Conservation (phyloP, 441 rosid species). For the Melastoma candidum region DNA sequence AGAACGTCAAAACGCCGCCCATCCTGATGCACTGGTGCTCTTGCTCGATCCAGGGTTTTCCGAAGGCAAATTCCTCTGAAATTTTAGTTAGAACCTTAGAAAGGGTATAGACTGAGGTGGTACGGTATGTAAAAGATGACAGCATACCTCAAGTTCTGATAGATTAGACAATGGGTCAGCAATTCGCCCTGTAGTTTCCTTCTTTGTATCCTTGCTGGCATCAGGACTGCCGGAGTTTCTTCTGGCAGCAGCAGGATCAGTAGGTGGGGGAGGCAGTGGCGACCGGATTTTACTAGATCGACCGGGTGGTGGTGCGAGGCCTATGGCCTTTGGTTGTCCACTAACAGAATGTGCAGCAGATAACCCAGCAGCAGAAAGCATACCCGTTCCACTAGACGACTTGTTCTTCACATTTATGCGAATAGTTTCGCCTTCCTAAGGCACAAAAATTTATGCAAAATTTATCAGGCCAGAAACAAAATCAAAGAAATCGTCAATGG, state of each 20-base stretch:
- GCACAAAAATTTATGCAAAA: slow-evolving; percentile 13
- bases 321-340: slow-evolving; percentile 48
- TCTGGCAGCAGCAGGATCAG: slow-evolving; percentile 62
- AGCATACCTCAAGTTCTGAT: slow-evolving; percentile 66
- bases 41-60: slow-evolving; percentile 40
- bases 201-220: slow-evolving; percentile 15
- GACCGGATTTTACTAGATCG: slow-evolving; percentile 53
- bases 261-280: slow-evolving; percentile 87
- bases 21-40: slow-evolving; percentile 63
- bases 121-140: background rate
- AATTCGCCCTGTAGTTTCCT: slow-evolving; percentile 29
- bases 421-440: slow-evolving; percentile 96
- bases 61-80: slow-evolving; percentile 75
- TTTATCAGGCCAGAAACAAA: no score
- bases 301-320: slow-evolving; percentile 78
- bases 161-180: slow-evolving; percentile 59
- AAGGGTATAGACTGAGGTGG: background rate
- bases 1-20: slow-evolving; percentile 74
- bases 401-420: slow-evolving; percentile 89
- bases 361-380: slow-evolving; percentile 90
- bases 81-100: no score
- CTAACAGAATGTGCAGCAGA: slow-evolving; percentile 43
- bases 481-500: no score
- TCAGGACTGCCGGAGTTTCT: slow-evolving; percentile 30
- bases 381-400: slow-evolving; percentile 77